Evolutionary conservation across 805 yeast species (phyloP), one percentile per base, ranked within the genome.

Genomic region (Metschnikowia santaceciliae): DNA sequence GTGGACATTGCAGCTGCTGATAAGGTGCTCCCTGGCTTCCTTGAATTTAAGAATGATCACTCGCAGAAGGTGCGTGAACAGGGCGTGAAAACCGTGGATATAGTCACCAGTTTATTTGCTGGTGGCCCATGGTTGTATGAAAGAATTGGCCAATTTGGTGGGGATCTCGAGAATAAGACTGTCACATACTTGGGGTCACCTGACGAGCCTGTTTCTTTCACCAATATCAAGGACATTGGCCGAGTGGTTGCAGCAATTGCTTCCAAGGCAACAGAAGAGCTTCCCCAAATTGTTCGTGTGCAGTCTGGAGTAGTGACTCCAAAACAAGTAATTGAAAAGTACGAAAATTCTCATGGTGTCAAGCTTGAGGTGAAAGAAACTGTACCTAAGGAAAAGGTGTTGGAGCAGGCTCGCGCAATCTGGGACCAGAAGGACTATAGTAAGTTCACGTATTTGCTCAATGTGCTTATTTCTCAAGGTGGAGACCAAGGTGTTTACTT

Each of bases 71-170:
- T 77, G 17, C 70, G 82, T 54, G 64, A 57, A 1, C 59, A 64
- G 6, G 82, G 83, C 14, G 49, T 79, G 47, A 79, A 80, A 60
- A 71, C 74, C 0, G 73, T 78, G 49, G 79, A 75, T 54, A 57
- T 80, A 14, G 33, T 51, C 41, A 76, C 79, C 14, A 61, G 71
- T 0, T 60, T 67, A 33, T 78, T 80, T 56, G 70, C 67, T 1
- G 56, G 47, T 3, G 75, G 75, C 4, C 22, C 59, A 1, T 71
- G 66, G 58, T 52, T 70, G 33, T 69, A 70, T 51, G 74, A 69
- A 33, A 45, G 56, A 15, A 59, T 71, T 15, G 69, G 61, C 4
- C 63, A 61, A 15, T 62, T 70, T 46, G 79, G 79, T 14, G 63
- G 68, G 45, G 68, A 77, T 50, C 11, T 47, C 5, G 49, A 39